Evolutionary conservation across 2,329 filamentous ascomycete species (phyloP).

Genomic region (Curvularia eragrostidis): DNA sequence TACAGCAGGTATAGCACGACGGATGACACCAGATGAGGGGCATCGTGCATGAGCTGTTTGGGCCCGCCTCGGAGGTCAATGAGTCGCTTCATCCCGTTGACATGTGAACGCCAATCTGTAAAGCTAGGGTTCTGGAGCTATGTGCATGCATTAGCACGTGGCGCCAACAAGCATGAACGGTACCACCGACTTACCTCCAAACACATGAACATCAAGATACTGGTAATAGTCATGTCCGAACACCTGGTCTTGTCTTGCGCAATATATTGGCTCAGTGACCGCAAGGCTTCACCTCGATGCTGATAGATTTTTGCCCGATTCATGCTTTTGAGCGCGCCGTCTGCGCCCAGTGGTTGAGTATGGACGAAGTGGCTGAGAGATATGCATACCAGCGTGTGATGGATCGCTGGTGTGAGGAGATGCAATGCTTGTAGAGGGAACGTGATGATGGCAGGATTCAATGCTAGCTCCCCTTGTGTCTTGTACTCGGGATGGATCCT

Average conservation of each 20-base stretch:
- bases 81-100: conserved; percentile 34
- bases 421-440: conserved; percentile 38
- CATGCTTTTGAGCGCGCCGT: conserved; percentile 13
- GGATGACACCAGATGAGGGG: conserved; percentile 27
- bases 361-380: conserved; percentile 37
- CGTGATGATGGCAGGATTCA: conserved; percentile 35
- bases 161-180: neutral
- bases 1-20: conserved; percentile 39
- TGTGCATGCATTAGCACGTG: neutral
- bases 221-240: conserved; percentile 36
- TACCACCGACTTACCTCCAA: conserved; percentile 31
- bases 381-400: conserved; percentile 39
- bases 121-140: conserved; percentile 36
- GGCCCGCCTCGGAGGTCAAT: conserved; percentile 41
- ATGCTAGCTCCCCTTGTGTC: conserved; percentile 25
- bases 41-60: conserved; percentile 22
- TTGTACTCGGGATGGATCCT: conserved; percentile 32
- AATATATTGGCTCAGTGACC: conserved; percentile 32
- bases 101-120: conserved; percentile 38
- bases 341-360: conserved; percentile 19
- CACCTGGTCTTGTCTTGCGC: conserved; percentile 32
- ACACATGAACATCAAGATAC: conserved; percentile 40
- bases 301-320: conserved; percentile 35
- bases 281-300: conserved; percentile 40
- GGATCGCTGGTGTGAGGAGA: conserved; percentile 38